Conservation (phyloP, 768 basidiomycete genomes). For the Lactifluus volemus region DNA sequence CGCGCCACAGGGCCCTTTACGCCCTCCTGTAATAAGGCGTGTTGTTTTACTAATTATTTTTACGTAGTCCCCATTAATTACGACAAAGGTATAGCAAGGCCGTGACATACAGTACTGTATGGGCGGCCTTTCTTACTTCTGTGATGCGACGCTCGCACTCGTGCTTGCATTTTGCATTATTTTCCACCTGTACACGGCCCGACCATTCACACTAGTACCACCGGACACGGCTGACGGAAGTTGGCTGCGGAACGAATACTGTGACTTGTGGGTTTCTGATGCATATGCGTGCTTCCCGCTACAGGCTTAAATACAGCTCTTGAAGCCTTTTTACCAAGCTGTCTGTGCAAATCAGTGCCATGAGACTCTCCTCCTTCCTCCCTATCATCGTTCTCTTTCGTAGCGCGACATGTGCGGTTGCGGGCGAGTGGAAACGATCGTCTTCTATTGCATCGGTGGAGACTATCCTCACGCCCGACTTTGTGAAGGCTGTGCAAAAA, state of each 20-base stretch:
- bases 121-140: too few relatives aligned
- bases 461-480: conserved; percentile 5
- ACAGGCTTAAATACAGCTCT: not conserved
- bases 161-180: not conserved
- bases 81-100: too few relatives aligned
- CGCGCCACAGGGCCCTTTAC: too few relatives aligned
- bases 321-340: not conserved
- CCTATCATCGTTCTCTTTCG: not conserved
- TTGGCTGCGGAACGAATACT: not conserved
- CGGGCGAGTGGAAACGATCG: not conserved
- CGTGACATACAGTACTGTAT: too few relatives aligned
- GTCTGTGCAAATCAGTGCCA: not conserved
- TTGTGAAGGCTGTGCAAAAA: not conserved
- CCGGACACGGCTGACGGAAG: not conserved
- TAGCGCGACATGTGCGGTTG: not conserved
- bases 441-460: not conserved
- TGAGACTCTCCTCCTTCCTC: not conserved
- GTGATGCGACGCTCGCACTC: not conserved
- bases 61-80: too few relatives aligned
- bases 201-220: not conserved
- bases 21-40: too few relatives aligned
- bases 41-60: too few relatives aligned
- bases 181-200: not conserved
- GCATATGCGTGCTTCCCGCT: not conserved
- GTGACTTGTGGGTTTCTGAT: too few relatives aligned